Evolutionary conservation across 2,329 filamentous ascomycete species (phyloP), one percentile per base, ranked within the genome.

Genomic region (Pestalotiopsis sp.): DNA sequence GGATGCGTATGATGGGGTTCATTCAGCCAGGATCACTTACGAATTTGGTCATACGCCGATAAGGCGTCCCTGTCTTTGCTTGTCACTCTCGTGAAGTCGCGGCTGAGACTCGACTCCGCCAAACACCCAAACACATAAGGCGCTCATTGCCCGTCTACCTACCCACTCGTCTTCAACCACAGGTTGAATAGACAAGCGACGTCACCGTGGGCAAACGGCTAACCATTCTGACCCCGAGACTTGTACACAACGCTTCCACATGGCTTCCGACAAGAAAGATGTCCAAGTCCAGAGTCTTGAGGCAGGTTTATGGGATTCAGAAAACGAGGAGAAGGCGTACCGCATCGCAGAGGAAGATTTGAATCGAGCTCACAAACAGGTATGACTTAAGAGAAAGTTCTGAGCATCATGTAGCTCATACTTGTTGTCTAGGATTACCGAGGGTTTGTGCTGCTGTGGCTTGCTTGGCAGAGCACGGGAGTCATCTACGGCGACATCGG

Each of bases 401-500:
- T 23, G 20, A 23, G 20, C 20, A 23, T 23, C 20, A 23, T 1
- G 2, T 36, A 17, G 13, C 31, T 36, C 5, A 36, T 14, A 23
- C 23, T 41, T 7, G n/a, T 63, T 7, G 12, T 25, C 12, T 31
- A 69, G 68, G 23, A 58, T 27, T 63, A 68, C 45, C 60, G 62
- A 13, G 68, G 68, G 9, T 23, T 17, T 2, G n/a, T 69, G 6
- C 62, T 69, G 3, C 38, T 69, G 20, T 69, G 85, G 83, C 82
- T 90, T 31, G 85, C 87, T 23, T 91, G 89, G 74, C 88, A 91
- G 76, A 87, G 84, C 2, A 86, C 85, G 31, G 89, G 89, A 60
- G 87, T 90, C 55, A 91, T 91, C 66, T 91, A 91, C 69, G 89
- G 89, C 25, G 89, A 91, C 70, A 90, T 91, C 73, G 89, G 88